Percentiles rank a stretch among this genome's conserved stretches.
phyloP scores from a whole-genome alignment of 2,329 filamentous ascomycete genomes.

The Alternaria sp. region DNA sequence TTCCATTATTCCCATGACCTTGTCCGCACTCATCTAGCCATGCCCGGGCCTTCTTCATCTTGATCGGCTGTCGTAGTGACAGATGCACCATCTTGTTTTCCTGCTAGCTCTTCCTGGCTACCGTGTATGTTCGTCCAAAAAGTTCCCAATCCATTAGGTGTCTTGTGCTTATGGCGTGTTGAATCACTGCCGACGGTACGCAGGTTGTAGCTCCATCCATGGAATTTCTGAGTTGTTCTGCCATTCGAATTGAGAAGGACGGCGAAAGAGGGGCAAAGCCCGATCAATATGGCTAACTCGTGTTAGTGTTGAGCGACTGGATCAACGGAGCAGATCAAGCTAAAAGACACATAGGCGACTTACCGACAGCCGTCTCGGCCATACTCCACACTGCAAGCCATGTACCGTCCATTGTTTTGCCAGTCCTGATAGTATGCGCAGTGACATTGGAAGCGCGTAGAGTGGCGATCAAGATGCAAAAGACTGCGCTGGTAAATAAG shows the following conservation, averaged over 20 bases:
- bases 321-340: neutral
- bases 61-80: neutral
- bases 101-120: neutral
- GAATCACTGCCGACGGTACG: neutral
- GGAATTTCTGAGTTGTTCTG: neutral
- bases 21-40: neutral
- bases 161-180: neutral
- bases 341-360: conserved; percentile 13
- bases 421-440: neutral
- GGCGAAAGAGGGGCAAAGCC: neutral
- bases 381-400: conserved; percentile 6
- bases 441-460: conserved; percentile 1
- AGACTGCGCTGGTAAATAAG: neutral
- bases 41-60: neutral
- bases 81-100: neutral
- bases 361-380: conserved; percentile 6
- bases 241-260: neutral
- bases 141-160: neutral
- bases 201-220: neutral
- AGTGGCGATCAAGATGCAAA: conserved; percentile 8
- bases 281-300: neutral
- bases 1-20: neutral
- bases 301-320: neutral
- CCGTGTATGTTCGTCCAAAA: neutral
- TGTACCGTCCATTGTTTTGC: neutral